Percentiles rank a stretch among this genome's conserved stretches.
Evolutionary conservation across 495 filamentous ascomycete species (phyloP).

Genomic region (Geoglossum glabrum): DNA sequence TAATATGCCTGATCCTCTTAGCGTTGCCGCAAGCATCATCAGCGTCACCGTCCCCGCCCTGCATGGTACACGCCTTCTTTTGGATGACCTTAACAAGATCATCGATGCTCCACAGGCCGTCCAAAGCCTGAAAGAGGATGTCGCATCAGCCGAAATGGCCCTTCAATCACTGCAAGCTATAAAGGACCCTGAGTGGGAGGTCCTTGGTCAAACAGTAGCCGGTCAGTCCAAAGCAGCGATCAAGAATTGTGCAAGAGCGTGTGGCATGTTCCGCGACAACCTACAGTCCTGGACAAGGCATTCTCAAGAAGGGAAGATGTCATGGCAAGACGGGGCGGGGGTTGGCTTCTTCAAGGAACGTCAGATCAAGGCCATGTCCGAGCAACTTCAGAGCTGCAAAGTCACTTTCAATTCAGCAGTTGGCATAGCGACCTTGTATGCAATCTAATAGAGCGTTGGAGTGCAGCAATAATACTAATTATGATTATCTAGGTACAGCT

Average conservation of each 20-base stretch:
- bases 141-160: conserved; percentile 16
- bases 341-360: conserved; percentile 20
- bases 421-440: conserved; percentile 20
- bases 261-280: conserved; percentile 17
- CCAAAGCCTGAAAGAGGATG: conserved; percentile 15
- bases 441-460: conserved; percentile 3
- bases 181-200: conserved; percentile 18
- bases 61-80: conserved; percentile 19
- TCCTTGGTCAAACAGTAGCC: conserved; percentile 17
- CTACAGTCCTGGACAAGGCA: conserved; percentile 21
- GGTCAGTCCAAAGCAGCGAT: conserved; percentile 16
- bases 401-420: conserved; percentile 16
- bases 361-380: conserved; percentile 18
- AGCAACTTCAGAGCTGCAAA: conserved; percentile 19
- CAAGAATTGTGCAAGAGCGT: conserved; percentile 15
- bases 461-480: conserved; percentile 7
- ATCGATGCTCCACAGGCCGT: conserved; percentile 20
- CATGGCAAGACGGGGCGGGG: conserved; percentile 18
- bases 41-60: conserved; percentile 20
- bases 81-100: conserved; percentile 24
- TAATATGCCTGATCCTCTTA: conserved; percentile 21
- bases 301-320: conserved; percentile 18
- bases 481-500: conserved; percentile 13
- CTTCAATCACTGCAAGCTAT: conserved; percentile 19
- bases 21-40: conserved; percentile 18